A percentile compares a stretch with the other conserved stretches of the same genome.
Evolutionary conservation across 495 filamentous ascomycete species (phyloP).

Genomic region (Cercophora newfieldiana): DNA sequence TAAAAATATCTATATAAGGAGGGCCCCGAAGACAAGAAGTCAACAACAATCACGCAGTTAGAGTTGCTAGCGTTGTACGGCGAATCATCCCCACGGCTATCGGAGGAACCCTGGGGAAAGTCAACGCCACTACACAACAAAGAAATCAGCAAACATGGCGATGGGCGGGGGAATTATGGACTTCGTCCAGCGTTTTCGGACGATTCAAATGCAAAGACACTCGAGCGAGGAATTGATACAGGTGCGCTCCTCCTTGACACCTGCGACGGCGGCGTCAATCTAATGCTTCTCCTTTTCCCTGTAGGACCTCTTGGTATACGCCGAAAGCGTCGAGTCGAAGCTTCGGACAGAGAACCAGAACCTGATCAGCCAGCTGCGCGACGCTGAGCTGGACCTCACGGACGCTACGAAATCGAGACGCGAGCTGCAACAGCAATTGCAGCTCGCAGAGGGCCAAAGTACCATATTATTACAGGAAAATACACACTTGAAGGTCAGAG

Average conservation of each 20-base stretch:
- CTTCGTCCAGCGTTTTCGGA: constrained; percentile 46
- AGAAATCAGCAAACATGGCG: constrained; percentile 12
- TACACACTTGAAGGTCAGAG: constrained; percentile 40
- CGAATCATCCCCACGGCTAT: background rate
- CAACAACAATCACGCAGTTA: background rate
- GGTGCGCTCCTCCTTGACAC: constrained; percentile 24
- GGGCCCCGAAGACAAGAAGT: background rate
- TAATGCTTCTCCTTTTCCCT: constrained; percentile 15
- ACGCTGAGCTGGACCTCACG: constrained; percentile 45
- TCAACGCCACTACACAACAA: background rate
- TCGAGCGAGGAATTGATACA: constrained; percentile 40
- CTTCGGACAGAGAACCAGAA: constrained; percentile 40
- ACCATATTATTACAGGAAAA: constrained; percentile 32
- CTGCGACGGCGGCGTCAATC: background rate
- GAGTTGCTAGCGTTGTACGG: background rate
- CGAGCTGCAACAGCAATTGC: constrained; percentile 46
- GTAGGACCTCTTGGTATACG: constrained; percentile 48
- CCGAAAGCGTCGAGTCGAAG: constrained; percentile 34
- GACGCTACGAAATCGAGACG: constrained; percentile 41
- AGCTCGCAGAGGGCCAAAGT: constrained; percentile 31
- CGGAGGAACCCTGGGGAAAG: background rate
- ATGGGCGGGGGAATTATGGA: constrained; percentile 34
- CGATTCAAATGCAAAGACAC: constrained; percentile 37
- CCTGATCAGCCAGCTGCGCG: constrained; percentile 34
- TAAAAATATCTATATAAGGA: background rate